Evolutionary conservation across 2,329 filamentous ascomycete genomes (phyloP), one percentile per base, ranked within the genome.

Genomic region (Biscogniauxia sp.): DNA sequence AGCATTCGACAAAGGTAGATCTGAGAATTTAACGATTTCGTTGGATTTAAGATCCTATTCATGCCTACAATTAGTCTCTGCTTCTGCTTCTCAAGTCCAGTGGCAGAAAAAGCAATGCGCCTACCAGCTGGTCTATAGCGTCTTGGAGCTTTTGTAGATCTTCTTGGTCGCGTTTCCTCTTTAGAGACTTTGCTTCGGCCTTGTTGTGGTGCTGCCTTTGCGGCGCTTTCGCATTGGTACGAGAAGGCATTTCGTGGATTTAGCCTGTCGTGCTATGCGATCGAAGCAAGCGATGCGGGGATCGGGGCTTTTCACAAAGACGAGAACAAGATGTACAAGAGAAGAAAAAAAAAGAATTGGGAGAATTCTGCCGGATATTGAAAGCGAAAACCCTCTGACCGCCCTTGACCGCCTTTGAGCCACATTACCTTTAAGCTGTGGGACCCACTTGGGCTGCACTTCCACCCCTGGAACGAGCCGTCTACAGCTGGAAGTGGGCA

Each of bases 1-100:
- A 17, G 91, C 84, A 66, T 88, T 84, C 57, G 93, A 98, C 59
- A 99, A 84, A 17, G 95, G 95, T 0, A 99, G 84, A 60, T 97
- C 88, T 68, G 88, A 82, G 75, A 99, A 99, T 65, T 84, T 84
- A 65, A 87, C 88, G 69, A 84, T 80, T 17, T 84, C 77, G 65
- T 80, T 73, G 8, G 80, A 77, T 65, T 88, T 89, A 55, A 80
- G 76, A 63, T 92, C 88, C 85, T 89, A 25, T 11, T 25, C 19
- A 60, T 25, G 54, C 37, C 15, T 17, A 3, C 11, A 45, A 6
- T 45, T 45, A 45, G 15, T 45, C 11, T 17, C 17, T 2, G 17
- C 15, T n/a, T n/a, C 17, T 2, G 37, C 5, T n/a, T 45, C 17
- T 5, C 11, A 45, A 6, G 2, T 7, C 11, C 3, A 32, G 11